These are phyloP conservation scores for Colletotrichum chrysophilum DNA, from an alignment of 2,329 filamentous ascomycete genomes.

Conservation along the genomic window DNA sequence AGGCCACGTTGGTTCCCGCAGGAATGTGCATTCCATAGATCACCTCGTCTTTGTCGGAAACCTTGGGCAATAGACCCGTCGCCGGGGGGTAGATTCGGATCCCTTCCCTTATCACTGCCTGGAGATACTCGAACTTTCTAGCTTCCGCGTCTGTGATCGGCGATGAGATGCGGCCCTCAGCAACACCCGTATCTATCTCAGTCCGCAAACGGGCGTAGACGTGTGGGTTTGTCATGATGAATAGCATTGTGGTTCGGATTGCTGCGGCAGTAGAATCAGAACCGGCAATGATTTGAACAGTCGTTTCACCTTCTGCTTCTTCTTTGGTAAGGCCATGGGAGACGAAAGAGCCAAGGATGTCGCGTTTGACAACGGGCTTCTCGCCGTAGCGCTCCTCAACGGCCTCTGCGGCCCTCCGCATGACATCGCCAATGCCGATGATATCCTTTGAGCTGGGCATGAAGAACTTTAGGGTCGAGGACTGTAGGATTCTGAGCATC, in stretches of 20 bases:
- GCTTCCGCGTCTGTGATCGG: slow-evolving; percentile 37
- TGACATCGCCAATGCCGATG: slow-evolving; percentile 34
- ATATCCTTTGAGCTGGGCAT: slow-evolving; percentile 33
- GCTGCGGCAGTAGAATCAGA: slow-evolving; percentile 63
- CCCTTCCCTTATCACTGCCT: slow-evolving; percentile 56
- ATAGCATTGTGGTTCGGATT: slow-evolving; percentile 57
- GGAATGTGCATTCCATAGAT: slow-evolving; percentile 36
- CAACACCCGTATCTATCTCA: slow-evolving; percentile 43
- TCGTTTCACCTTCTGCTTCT: slow-evolving; percentile 44
- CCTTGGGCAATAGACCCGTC: slow-evolving; percentile 39
- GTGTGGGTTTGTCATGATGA: slow-evolving; percentile 53
- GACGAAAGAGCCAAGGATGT: slow-evolving; percentile 43
- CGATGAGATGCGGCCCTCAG: slow-evolving; percentile 27
- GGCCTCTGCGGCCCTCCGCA: slow-evolving; percentile 33
- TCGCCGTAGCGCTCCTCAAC: slow-evolving; percentile 33
- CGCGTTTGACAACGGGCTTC: slow-evolving; percentile 29
- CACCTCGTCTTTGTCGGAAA: slow-evolving; percentile 40
- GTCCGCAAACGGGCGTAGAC: slow-evolving; percentile 48
- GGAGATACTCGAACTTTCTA: slow-evolving; percentile 44
- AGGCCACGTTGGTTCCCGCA: slow-evolving; percentile 33
- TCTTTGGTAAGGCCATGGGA: slow-evolving; percentile 37
- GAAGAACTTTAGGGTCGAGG: slow-evolving; percentile 41
- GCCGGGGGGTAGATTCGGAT: slow-evolving; percentile 41
- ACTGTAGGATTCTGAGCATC: slow-evolving; percentile 42
- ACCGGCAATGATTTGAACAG: slow-evolving; percentile 50